These are phyloP conservation scores for Panicum hallii DNA, from an alignment of 202 grass and related monocot genomes.

Conservation along the genomic window DNA sequence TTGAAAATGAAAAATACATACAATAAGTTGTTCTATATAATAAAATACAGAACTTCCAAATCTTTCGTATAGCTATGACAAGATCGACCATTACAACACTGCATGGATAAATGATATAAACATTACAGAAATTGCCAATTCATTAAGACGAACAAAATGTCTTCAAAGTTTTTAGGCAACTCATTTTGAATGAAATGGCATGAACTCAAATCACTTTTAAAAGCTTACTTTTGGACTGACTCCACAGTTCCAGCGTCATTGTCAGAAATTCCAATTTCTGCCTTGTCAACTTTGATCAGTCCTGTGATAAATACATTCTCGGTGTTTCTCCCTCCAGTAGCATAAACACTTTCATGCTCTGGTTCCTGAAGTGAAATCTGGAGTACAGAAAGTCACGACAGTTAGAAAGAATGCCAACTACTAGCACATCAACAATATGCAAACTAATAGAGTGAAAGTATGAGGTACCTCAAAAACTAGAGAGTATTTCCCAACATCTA, in stretches of 20 bases:
- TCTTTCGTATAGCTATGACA: slow-evolving; percentile 2
- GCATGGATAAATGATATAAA: background rate
- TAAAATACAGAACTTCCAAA: background rate
- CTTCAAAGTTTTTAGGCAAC: slow-evolving; percentile 16
- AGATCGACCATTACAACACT: background rate
- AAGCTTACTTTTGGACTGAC: slow-evolving; percentile 83
- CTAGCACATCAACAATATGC: slow-evolving; percentile 15
- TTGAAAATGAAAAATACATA: slow-evolving; percentile 10
- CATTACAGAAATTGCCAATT: background rate
- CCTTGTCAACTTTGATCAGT: slow-evolving; percentile 78
- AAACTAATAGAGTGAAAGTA: slow-evolving; percentile 43
- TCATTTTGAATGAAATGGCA: slow-evolving; percentile 3
- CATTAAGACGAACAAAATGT: slow-evolving; percentile 19
- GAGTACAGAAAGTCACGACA: slow-evolving; percentile 16
- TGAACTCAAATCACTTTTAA: slow-evolving; percentile 14
- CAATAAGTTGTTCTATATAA: background rate
- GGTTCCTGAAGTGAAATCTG: slow-evolving; percentile 76
- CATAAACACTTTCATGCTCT: slow-evolving; percentile 73
- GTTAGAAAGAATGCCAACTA: slow-evolving; percentile 32
- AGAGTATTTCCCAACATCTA: slow-evolving; percentile 91
- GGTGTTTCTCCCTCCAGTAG: slow-evolving; percentile 63
- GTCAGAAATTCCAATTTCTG: slow-evolving; percentile 83
- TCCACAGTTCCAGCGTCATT: slow-evolving; percentile 67
- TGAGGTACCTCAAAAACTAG: slow-evolving; percentile 89
- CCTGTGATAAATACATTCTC: slow-evolving; percentile 71